Conservation (phyloP, 129 eudicot genomes). For the Chrysanthemum seticuspe region DNA sequence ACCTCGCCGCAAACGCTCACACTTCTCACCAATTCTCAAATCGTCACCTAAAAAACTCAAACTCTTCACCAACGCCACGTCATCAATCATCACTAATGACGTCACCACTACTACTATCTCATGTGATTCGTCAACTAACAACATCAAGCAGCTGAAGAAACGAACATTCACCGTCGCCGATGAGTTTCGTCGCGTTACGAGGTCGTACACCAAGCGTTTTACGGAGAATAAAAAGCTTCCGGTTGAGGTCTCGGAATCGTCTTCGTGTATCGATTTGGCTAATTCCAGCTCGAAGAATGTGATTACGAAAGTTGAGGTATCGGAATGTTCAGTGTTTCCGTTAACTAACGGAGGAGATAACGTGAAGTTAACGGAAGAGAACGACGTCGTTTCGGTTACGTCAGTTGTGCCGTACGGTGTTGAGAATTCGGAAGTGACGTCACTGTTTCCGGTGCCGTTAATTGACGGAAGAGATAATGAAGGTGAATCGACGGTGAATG, state of each 20-base stretch:
- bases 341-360: not conserved
- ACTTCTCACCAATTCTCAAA: slow-evolving; percentile 49
- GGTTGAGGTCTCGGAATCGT: slow-evolving; percentile 56
- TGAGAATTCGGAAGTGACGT: not conserved
- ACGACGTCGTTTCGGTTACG: slow-evolving; percentile 37
- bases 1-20: slow-evolving; percentile 63
- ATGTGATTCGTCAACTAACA: slow-evolving; percentile 57
- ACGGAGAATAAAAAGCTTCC: slow-evolving; percentile 13
- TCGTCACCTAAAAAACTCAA: slow-evolving; percentile 6
- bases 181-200: slow-evolving; percentile 56
- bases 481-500: not conserved
- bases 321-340: slow-evolving; percentile 38
- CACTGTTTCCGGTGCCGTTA: no score
- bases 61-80: not conserved
- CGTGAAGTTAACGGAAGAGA: slow-evolving; percentile 18
- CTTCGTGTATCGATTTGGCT: slow-evolving; percentile 61
- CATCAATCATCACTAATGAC: slow-evolving; percentile 27
- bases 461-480: no score
- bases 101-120: slow-evolving; percentile 33
- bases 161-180: slow-evolving; percentile 32
- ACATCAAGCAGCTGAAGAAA: slow-evolving; percentile 39
- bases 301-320: slow-evolving; percentile 27
- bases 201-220: slow-evolving; percentile 39
- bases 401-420: no score
- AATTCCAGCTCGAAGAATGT: slow-evolving; percentile 45